Evolutionary conservation across 106 monocot genomes (phyloP), one percentile per base, ranked within the genome.

Genomic region (Acorus gramineus): DNA sequence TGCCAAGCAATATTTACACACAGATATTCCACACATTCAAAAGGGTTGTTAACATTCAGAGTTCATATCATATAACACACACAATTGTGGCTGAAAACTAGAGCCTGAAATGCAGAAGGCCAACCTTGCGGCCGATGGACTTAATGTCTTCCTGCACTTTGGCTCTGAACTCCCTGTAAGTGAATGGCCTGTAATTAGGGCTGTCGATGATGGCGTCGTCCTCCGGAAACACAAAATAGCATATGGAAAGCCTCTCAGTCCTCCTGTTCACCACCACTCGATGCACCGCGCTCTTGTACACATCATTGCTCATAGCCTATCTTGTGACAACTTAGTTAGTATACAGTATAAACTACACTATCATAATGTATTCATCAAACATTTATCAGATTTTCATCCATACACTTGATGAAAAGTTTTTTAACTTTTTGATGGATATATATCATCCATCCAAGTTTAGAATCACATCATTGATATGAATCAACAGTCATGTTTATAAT

Each of bases 171-270:
- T 86, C 81, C 57, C 56, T 71, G 70, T 80, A 81, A 53, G 75
- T 81, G 54, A 86, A 90, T 6, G 62, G 59, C 62, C 53, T 83
- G 71, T 90, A 90, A 8, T 8, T 76, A 5, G 70, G 77, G 74
- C 79, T 74, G 6, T 6, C 6, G 3, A 83, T 75, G 7, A 72
- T 44, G 48, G 47, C 54, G 46, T 81, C 80, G 14, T 83, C 90
- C 44, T 13, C 3, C 6, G 90, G 90, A 63, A 86, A 90, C 2
- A 68, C 81, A 56, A 90, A 90, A 55, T 83, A 90, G 70, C 90
- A 80, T 42, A 86, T 5, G 2, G 90, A 83, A 2, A 81, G 53
- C 69, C 90, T 90, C 78, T 81, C 86, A 42, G 55, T 71, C 2
- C 11, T 14, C 3, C 42, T 11, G 61, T 46, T 90, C 42, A 76